These are phyloP conservation scores for Sarocladium oryzae DNA, from an alignment of 2,329 filamentous ascomycete genomes.

Conservation along the genomic window DNA sequence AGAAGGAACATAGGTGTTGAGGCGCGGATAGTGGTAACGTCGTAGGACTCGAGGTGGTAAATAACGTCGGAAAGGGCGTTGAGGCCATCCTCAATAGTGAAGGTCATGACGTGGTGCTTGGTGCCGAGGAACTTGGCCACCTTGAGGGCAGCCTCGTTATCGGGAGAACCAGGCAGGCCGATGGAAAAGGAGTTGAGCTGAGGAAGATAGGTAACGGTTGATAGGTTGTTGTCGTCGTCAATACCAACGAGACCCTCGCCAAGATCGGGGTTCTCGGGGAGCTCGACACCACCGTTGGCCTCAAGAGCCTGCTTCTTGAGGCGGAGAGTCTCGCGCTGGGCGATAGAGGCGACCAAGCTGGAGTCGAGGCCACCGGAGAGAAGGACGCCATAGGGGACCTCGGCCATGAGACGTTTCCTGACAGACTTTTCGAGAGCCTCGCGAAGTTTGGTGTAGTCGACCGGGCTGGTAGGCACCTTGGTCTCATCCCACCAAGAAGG, in stretches of 20 bases:
- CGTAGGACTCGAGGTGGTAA: slow-evolving; percentile 94
- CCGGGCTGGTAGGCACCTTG: slow-evolving; percentile 69
- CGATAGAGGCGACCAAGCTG: slow-evolving; percentile 89
- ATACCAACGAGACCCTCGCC: slow-evolving; percentile 82
- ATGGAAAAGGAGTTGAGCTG: slow-evolving; percentile 99
- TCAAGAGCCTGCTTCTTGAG: slow-evolving; percentile 59
- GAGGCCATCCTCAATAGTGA: slow-evolving; percentile 94
- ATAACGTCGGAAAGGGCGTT: slow-evolving; percentile 97
- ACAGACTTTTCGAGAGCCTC: slow-evolving; percentile 83
- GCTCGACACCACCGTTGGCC: slow-evolving; percentile 37
- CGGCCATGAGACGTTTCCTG: slow-evolving; percentile 95
- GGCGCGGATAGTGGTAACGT: slow-evolving; percentile 96
- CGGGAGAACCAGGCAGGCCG: slow-evolving; percentile 84
- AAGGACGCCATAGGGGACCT: slow-evolving; percentile 94
- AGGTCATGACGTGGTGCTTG: slow-evolving; percentile 96
- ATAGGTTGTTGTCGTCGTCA: slow-evolving; percentile 84
- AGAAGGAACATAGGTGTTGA: slow-evolving; percentile 98
- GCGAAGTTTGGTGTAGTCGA: slow-evolving; percentile 78
- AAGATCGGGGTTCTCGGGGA: slow-evolving; percentile 48
- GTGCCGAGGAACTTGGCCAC: slow-evolving; percentile 96
- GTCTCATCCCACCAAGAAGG: slow-evolving; percentile 86
- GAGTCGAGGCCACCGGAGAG: slow-evolving; percentile 95
- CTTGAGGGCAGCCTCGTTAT: slow-evolving; percentile 85
- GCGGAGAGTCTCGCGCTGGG: slow-evolving; percentile 82
- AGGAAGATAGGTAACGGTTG: slow-evolving; percentile 83